phyloP scores from a whole-genome alignment of 768 basidiomycete genomes.

The Russula virescens region DNA sequence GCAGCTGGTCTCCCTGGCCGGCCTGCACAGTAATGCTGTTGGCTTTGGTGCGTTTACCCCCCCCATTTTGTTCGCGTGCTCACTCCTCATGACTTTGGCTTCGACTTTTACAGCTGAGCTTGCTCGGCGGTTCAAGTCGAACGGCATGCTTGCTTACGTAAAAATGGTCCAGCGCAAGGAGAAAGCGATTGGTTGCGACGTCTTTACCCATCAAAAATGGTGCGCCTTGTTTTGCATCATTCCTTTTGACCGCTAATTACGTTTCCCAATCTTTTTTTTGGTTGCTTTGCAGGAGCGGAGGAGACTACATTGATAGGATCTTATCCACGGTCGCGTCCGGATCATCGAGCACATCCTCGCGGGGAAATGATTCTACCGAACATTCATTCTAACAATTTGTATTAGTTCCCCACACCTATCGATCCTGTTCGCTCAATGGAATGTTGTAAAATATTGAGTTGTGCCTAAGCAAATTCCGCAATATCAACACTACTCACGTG shows the following conservation, averaged over 20 bases:
- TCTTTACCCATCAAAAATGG: slow-evolving; percentile 95
- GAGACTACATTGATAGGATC: slow-evolving; percentile 85
- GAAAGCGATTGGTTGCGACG: slow-evolving; percentile 82
- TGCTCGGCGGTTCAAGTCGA: slow-evolving; percentile 70
- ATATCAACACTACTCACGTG: too few species aligned
- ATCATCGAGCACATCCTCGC: slow-evolving; percentile 78
- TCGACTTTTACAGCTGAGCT: slow-evolving; percentile 55
- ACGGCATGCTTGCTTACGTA: slow-evolving; percentile 92
- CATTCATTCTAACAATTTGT: slow-evolving; percentile 53
- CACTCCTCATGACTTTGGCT: not conserved
- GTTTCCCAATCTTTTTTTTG: not conserved
- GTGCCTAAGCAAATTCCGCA: too few species aligned
- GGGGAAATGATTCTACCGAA: slow-evolving; percentile 87
- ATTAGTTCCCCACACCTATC: too few species aligned
- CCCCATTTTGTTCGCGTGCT: not conserved
- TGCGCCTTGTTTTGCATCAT: slow-evolving; percentile 29
- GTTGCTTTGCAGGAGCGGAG: slow-evolving; percentile 62
- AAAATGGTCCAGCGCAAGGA: slow-evolving; percentile 84
- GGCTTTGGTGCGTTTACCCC: slow-evolving; percentile 50
- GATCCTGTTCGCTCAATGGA: too few species aligned
- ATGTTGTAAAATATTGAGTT: too few species aligned
- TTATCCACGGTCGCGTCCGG: slow-evolving; percentile 79
- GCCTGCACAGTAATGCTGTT: slow-evolving; percentile 80
- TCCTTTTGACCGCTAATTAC: not conserved
- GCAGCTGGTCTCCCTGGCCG: slow-evolving; percentile 84